Base-by-base conservation (phyloP, 2,329 filamentous ascomycete species). In the Sporothrix brunneoviolacea region DNA sequence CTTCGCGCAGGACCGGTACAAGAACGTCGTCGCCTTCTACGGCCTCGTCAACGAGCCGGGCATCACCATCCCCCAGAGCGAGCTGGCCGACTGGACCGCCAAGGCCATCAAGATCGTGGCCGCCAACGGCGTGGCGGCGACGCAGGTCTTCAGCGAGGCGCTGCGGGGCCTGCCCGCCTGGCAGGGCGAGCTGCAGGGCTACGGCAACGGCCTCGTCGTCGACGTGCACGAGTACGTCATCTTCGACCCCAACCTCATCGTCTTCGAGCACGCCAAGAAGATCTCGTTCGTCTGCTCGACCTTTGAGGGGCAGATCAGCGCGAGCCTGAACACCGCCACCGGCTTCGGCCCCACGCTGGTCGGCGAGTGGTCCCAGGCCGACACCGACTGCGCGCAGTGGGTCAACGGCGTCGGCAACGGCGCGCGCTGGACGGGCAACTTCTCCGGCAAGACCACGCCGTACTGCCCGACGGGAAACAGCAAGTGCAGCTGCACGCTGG, bases 151-250 rank as follows among this genome's bases (percentile, higher is more conserved):
- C 62, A 91, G 91, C 50, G 93, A 98, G 67, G 93, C 93, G 21
- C 98, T 98, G 73, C 81, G 94, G 70, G 91, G 91, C 10, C 79
- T 97, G 4, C 76, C 77, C 58, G 91, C 94, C 62, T 98, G 93
- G 93, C 83, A 95, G 65, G 88, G 88, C n/a, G n/a, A n/a, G n/a
- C n/a, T n/a, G 36, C 77, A 86, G 64, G 78, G 97, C 58, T 79
- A 85, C 58, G 75, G 77, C 19, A 78, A 86, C 62, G 75, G 84
- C 41, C 74, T 97, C 57, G 79, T 94, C 16, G 80, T 98, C n/a
- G 93, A 98, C 68, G 93, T 94, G 33, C 93, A 98, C 69, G 91
- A 97, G 68, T 98, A 98, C 67, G 88, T 95, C 62, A 96, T 96
- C 67, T 98, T 98, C 77, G 96, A 98, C 74, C 80, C 81, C 35